These are phyloP conservation scores for Boletus huronensis DNA, from an alignment of 768 basidiomycete species.

Conservation along the genomic window DNA sequence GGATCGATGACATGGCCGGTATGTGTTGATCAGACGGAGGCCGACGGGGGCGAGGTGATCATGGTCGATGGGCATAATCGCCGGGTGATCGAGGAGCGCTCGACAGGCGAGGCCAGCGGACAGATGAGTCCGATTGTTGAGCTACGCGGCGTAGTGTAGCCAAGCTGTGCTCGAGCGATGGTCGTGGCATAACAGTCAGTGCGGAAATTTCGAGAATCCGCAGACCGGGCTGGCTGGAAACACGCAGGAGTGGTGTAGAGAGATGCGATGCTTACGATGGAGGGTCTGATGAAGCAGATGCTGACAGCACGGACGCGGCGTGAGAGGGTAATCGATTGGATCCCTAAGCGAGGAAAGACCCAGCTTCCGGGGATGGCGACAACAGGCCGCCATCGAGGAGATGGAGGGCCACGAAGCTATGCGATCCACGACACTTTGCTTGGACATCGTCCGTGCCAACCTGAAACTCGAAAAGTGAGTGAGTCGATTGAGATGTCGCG, in stretches of 20 bases:
- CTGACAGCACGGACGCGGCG: not conserved
- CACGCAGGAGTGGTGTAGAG: slow-evolving; percentile 23
- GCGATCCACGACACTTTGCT: not conserved
- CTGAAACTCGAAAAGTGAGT: not conserved
- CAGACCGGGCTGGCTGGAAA: slow-evolving; percentile 4
- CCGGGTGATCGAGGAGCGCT: slow-evolving; percentile 1
- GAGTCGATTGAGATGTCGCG: too few relatives aligned
- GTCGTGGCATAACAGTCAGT: not conserved
- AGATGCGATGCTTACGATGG: slow-evolving; percentile 5
- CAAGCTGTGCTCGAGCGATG: not conserved
- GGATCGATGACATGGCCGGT: not conserved
- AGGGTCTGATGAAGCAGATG: not conserved
- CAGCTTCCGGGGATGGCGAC: not conserved
- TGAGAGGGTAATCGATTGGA: slow-evolving; percentile 4
- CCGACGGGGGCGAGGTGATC: slow-evolving; percentile 1
- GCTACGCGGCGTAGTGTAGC: not conserved
- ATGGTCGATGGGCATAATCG: not conserved
- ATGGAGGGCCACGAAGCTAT: slow-evolving; percentile 10
- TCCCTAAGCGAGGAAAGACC: slow-evolving; percentile 8
- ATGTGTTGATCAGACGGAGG: slow-evolving; percentile 1
- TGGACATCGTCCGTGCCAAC: too few relatives aligned
- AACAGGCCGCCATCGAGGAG: not conserved
- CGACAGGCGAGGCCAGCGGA: slow-evolving; percentile 3
- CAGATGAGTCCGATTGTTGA: not conserved
- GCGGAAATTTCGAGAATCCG: not conserved